Evolutionary conservation across 257 asterid species (phyloP).

Genomic region (Marsdenia floribunda): DNA sequence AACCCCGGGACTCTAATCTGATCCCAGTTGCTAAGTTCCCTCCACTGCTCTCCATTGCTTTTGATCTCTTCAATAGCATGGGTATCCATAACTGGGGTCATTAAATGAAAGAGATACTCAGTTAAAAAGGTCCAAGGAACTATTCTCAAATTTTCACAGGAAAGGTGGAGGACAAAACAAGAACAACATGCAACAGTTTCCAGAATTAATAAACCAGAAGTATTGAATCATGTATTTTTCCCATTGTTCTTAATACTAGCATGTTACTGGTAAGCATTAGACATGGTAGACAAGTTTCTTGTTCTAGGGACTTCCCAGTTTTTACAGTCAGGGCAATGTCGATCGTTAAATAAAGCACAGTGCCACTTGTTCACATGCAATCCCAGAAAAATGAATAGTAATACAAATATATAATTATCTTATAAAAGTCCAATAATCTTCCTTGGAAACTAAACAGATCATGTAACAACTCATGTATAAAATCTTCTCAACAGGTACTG

Average conservation of each 20-base stretch:
- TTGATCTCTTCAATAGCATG: conserved; percentile 40
- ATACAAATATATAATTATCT: too few relatives aligned
- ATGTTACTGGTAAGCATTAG: neutral
- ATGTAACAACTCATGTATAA: neutral
- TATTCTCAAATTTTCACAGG: neutral
- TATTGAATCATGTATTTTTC: neutral
- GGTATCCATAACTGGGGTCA: conserved; percentile 39
- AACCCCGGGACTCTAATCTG: conserved; percentile 75
- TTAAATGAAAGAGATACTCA: neutral
- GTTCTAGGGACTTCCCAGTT: neutral
- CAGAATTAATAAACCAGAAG: neutral
- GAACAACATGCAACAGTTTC: neutral
- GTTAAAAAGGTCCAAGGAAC: neutral
- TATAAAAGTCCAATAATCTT: neutral
- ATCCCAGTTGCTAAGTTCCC: conserved; percentile 64
- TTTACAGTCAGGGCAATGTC: too few relatives aligned
- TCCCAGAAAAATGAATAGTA: too few relatives aligned
- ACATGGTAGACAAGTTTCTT: neutral
- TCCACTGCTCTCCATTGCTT: conserved; percentile 45
- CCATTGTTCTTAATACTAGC: neutral
- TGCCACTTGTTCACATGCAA: too few relatives aligned
- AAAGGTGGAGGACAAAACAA: neutral
- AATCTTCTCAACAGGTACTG: neutral
- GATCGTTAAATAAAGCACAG: too few relatives aligned
- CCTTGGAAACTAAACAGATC: neutral